phyloP scores from a whole-genome alignment of 352 stramenopile genomes.

The Globisporangium nagaii region DNA sequence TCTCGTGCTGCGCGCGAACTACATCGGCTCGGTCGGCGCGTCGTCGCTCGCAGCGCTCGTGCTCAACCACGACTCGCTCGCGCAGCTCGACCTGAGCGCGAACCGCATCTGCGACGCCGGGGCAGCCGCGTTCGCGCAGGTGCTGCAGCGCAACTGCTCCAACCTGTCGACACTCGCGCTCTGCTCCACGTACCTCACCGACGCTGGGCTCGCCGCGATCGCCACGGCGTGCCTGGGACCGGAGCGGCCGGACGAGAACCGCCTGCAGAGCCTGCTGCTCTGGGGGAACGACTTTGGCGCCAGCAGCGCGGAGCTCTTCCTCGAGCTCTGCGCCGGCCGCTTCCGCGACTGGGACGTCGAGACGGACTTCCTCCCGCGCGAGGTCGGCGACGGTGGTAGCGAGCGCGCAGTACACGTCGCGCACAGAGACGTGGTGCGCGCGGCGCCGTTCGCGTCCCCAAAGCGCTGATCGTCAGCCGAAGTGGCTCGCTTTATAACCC shows the following conservation, averaged over 20 bases:
- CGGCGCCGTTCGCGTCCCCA: conserved; percentile 29
- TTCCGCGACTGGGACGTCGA: conserved; percentile 39
- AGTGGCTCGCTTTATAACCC: too few relatives aligned
- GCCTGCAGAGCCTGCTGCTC: conserved; percentile 40
- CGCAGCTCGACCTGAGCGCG: conserved; percentile 53
- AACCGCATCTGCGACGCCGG: conserved; percentile 63
- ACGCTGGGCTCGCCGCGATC: conserved; percentile 37
- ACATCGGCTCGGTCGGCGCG: conserved; percentile 53
- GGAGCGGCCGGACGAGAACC: conserved; percentile 18
- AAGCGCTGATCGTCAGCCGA: conserved; percentile 28
- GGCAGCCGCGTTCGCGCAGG: conserved; percentile 44
- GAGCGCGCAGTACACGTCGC: conserved; percentile 41
- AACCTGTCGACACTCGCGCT: conserved; percentile 40
- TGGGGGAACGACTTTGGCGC: conserved; percentile 70
- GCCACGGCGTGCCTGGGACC: conserved; percentile 32
- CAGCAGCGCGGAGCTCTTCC: conserved; percentile 23
- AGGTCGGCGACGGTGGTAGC: conserved; percentile 13
- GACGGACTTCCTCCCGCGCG: conserved; percentile 47
- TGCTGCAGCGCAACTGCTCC: conserved; percentile 34
- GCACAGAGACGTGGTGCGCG: conserved; percentile 31
- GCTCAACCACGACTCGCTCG: conserved; percentile 37
- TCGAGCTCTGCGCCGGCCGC: conserved; percentile 31
- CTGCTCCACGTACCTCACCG: conserved; percentile 55
- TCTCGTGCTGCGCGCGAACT: conserved; percentile 57
- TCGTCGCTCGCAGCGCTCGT: conserved; percentile 51